Evolutionary conservation across 2,329 filamentous ascomycete species (phyloP).

Genomic region (Xylariaceae sp.): DNA sequence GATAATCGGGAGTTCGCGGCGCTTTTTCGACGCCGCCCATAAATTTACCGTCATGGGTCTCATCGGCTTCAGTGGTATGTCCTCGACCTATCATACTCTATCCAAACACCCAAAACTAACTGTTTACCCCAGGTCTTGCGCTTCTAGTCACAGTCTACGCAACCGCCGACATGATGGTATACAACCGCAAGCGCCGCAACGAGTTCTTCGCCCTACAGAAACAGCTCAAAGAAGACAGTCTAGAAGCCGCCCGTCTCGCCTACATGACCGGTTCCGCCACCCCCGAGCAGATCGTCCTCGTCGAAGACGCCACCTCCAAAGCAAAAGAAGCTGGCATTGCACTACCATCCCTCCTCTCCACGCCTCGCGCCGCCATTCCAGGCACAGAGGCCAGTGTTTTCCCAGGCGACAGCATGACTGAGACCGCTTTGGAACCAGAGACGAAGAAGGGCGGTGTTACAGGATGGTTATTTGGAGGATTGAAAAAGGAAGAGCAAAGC

Average conservation of each 20-base stretch:
- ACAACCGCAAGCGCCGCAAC: conserved; percentile 56
- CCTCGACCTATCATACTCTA: not conserved
- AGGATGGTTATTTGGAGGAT: conserved; percentile 37
- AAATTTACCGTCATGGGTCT: conserved; percentile 51
- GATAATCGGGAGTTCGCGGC: conserved; percentile 44
- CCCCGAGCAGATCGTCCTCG: conserved; percentile 52
- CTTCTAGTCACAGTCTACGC: conserved; percentile 56
- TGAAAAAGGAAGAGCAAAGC: conserved; percentile 31
- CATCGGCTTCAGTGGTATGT: conserved; percentile 54
- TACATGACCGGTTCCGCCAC: conserved; percentile 57
- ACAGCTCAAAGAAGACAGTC: conserved; percentile 50
- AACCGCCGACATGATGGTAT: conserved; percentile 57
- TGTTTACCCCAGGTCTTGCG: conserved; percentile 42
- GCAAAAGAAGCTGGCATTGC: conserved; percentile 43
- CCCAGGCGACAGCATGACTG: conserved; percentile 23
- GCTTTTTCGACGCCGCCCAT: conserved; percentile 54
- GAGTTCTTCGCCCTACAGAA: conserved; percentile 56
- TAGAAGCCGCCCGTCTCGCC: conserved; percentile 55
- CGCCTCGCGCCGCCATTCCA: conserved; percentile 31
- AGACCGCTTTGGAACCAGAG: conserved; percentile 15
- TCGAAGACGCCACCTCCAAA: conserved; percentile 52
- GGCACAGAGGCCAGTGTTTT: conserved; percentile 24
- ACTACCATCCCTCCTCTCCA: conserved; percentile 48
- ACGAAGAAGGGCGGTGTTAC: conserved; percentile 25
- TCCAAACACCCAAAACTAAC: not conserved